phyloP scores from a whole-genome alignment of 192 early-diverging fungal genomes.

The Paraglomus occultum region DNA sequence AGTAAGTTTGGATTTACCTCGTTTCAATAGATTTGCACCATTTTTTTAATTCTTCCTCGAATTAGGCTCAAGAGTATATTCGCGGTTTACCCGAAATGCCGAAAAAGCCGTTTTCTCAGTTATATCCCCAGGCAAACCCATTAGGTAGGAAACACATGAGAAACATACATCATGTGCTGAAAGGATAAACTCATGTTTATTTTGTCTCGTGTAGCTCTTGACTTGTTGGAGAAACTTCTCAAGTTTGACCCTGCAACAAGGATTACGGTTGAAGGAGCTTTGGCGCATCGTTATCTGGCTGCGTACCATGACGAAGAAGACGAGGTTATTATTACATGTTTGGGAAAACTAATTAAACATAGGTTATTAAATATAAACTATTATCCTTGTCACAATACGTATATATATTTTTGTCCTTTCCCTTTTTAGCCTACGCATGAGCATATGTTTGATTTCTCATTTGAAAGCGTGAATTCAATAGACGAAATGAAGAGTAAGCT shows the following conservation, averaged over 20 bases:
- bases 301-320: constrained; percentile 90
- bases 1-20: constrained; percentile 39
- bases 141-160: constrained; percentile 32
- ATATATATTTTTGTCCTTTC: background rate
- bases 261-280: constrained; percentile 90
- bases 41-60: constrained; percentile 24
- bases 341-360: background rate
- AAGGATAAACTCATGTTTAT: background rate
- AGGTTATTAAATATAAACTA: constrained; percentile 8
- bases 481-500: constrained; percentile 76
- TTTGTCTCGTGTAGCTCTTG: constrained; percentile 64
- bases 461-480: constrained; percentile 71
- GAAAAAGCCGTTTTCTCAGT: constrained; percentile 79
- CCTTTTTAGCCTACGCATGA: constrained; percentile 57
- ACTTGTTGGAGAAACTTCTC: constrained; percentile 83
- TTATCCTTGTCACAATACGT: background rate
- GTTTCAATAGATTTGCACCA: background rate
- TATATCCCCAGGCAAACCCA: constrained; percentile 84
- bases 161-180: background rate
- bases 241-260: constrained; percentile 91
- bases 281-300: constrained; percentile 90
- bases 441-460: constrained; percentile 77
- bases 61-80: constrained; percentile 92
- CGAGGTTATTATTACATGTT: constrained; percentile 48
- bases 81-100: constrained; percentile 84